phyloP scores from a whole-genome alignment of 768 basidiomycete species.

The Pisolithus marmoratus region DNA sequence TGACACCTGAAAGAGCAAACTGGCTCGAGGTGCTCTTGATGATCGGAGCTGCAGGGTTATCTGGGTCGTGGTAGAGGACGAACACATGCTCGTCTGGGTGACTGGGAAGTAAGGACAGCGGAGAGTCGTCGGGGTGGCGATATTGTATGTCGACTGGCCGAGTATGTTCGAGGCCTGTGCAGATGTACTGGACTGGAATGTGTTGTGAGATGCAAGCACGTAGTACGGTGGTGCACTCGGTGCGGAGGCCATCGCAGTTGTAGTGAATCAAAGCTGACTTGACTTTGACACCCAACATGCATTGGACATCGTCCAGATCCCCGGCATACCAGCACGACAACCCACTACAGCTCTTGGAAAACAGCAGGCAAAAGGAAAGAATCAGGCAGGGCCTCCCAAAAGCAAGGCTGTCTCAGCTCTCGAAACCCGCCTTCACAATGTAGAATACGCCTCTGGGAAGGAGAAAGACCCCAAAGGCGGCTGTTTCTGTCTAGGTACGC shows the following conservation, averaged over 20 bases:
- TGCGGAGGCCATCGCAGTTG: conserved; percentile 7
- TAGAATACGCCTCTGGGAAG: conserved; percentile 29
- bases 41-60: conserved; percentile 32
- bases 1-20: conserved; percentile 52
- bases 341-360: conserved; percentile 10
- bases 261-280: too few relatives aligned
- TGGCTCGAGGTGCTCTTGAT: conserved; percentile 46
- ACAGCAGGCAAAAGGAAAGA: conserved; percentile 32
- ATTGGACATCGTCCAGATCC: conserved; percentile 33
- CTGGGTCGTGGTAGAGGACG: conserved; percentile 64
- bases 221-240: conserved; percentile 51
- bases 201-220: conserved; percentile 58
- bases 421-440: conserved; percentile 40
- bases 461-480: conserved; percentile 55
- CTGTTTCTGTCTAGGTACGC: conserved; percentile 63
- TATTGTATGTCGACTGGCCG: conserved; percentile 74
- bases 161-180: conserved; percentile 33
- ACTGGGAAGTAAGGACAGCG: conserved; percentile 56
- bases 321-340: conserved; percentile 39
- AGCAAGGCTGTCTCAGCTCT: conserved; percentile 45
- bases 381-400: conserved; percentile 33
- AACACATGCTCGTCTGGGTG: conserved; percentile 65
- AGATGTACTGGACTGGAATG: conserved; percentile 32
- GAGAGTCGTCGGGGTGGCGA: conserved; percentile 76
- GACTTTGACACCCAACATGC: background rate